Conservation (phyloP, 176 grass and related monocot genomes). For the Hsuehochloa calcarea region DNA sequence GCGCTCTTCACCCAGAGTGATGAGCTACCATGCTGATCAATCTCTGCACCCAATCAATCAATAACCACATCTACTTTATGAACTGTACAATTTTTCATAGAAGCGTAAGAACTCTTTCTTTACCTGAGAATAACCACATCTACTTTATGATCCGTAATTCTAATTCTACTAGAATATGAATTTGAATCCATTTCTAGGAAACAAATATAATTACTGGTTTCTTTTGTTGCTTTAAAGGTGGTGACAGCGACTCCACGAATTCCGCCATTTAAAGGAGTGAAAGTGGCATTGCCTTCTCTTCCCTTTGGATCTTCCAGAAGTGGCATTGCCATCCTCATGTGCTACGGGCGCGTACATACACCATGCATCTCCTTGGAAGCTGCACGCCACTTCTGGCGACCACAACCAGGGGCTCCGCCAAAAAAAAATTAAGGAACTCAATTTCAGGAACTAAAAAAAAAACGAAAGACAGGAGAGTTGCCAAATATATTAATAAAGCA, state of each 20-base stretch:
- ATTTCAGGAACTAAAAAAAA: background rate
- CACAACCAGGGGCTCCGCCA: background rate
- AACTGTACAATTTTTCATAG: background rate
- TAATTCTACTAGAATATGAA: no score
- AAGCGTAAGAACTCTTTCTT: background rate
- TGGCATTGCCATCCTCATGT: background rate
- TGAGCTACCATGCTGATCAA: background rate
- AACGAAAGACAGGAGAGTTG: no score
- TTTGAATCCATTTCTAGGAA: no score
- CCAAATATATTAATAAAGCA: no score
- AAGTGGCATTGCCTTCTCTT: background rate
- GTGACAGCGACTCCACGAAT: background rate
- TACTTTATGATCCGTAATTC: background rate
- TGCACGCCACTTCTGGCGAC: background rate
- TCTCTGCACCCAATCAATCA: background rate
- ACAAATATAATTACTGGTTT: background rate
- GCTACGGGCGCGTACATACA: background rate
- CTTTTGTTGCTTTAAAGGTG: constrained; percentile 19
- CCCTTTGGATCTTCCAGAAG: constrained; percentile 11
- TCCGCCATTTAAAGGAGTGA: background rate
- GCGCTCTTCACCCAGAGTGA: background rate
- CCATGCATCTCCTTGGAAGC: background rate
- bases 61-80: background rate
- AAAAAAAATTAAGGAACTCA: background rate
- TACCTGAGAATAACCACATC: background rate